These are phyloP conservation scores for Tetrapyrgos nigripes DNA, from an alignment of 1,284 basidiomycete species.

Conservation along the genomic window DNA sequence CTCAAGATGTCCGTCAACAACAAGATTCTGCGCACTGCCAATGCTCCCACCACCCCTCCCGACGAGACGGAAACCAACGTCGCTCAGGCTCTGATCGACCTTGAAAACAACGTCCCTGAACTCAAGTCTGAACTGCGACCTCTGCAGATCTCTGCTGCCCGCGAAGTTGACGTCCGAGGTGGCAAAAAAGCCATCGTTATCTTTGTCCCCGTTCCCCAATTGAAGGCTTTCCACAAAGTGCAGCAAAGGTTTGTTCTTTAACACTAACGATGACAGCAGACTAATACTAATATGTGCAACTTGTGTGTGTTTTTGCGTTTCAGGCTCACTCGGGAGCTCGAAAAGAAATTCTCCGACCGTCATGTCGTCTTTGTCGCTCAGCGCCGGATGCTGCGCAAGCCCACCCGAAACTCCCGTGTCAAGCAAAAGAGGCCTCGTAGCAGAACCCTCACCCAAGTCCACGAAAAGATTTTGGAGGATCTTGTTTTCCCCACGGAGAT, in stretches of 20 bases:
- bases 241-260: slow-evolving; percentile 96
- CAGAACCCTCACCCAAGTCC: slow-evolving; percentile 97
- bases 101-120: slow-evolving; percentile 98
- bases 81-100: slow-evolving; percentile 96
- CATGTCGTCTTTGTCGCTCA: slow-evolving; percentile 99
- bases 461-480: slow-evolving; percentile 98
- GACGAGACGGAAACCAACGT: slow-evolving; percentile 94
- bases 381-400: slow-evolving; percentile 98
- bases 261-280: too few species aligned
- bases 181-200: slow-evolving; percentile 99
- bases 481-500: slow-evolving; percentile 99
- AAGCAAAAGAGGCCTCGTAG: slow-evolving; percentile 97
- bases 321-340: slow-evolving; percentile 97
- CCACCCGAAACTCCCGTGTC: slow-evolving; percentile 90
- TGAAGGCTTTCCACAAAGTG: slow-evolving; percentile 99
- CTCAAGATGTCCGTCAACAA: slow-evolving; percentile 75
- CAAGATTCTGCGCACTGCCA: slow-evolving; percentile 97
- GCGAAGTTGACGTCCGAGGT: slow-evolving; percentile 98
- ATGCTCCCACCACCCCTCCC: slow-evolving; percentile 89
- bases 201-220: slow-evolving; percentile 97
- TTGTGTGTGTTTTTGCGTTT: slow-evolving; percentile 2
- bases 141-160: slow-evolving; percentile 97
- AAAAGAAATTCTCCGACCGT: slow-evolving; percentile 99
- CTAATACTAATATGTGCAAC: too few species aligned
- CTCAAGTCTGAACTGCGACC: slow-evolving; percentile 96